Base-by-base conservation (phyloP, 345 rosid species). In the Xanthoceras sorbifolium region DNA sequence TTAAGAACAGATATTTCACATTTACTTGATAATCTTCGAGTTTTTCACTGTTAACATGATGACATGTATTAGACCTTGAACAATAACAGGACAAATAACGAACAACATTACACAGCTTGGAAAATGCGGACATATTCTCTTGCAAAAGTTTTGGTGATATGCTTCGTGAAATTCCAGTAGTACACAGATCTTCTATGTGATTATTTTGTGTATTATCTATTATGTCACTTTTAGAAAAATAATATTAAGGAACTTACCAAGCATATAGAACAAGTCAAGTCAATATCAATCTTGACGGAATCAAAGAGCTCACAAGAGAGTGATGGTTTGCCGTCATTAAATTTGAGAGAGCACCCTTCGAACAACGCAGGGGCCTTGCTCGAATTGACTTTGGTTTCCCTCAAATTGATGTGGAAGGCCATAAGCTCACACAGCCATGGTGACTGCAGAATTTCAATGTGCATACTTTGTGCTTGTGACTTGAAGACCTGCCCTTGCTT, bases 361-460 rank as follows among this genome's bases (percentile, higher is more conserved):
- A 92, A 92, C 54, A 95, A 68, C 9, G 90, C 87, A 73, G 90
- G 83, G 23, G 61, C 78, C 38, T 78, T 88, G 38, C 79, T 74
- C 25, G 93, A 76, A 17, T 77, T 81, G 66, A 77, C 79, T 77
- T 87, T 83, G 1, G 88, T 76, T 76, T 90, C 93, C 82, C 89
- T 91, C 79, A 92, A 70, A 77, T 93, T 96, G 77, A 96, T 89
- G 77, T 92, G 97, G 81, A 92, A 92, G 75, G 98, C 99, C 85
- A 90, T 90, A 32, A 93, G 97, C 83, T 96, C 97, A 38, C 94
- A 92, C 6, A 93, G 90, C 98, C 98, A 93, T 9, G 98, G 98
- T 26, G 99, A 96, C 50, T 91, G 97, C 61, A 96, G 94, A 81
- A 96, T 96, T 76, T 96, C 98, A 11, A 91, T 83, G 71, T 89